A percentile compares a stretch with the other conserved stretches of the same genome.
phyloP scores from a whole-genome alignment of 495 filamentous ascomycete species.

The Jackrogersella minutella region DNA sequence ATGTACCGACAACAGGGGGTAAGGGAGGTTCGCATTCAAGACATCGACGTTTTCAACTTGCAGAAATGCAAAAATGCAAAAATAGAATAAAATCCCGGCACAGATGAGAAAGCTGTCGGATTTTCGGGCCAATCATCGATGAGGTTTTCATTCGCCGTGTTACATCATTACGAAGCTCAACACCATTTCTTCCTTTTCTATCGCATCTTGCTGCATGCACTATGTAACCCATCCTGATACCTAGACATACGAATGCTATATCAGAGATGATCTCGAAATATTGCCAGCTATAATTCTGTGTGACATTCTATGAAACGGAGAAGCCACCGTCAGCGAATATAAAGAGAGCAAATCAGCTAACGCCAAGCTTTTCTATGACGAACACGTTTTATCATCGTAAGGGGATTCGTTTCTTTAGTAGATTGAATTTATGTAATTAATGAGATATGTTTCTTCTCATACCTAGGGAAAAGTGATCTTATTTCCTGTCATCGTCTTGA shows the following conservation, averaged over 20 bases:
- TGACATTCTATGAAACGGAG: neutral
- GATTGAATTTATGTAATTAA: too few species aligned
- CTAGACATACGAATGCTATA: neutral
- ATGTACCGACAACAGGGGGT: neutral
- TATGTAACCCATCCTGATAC: constrained; percentile 1
- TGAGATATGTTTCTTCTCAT: too few species aligned
- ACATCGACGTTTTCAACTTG: constrained; percentile 22
- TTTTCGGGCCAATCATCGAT: neutral
- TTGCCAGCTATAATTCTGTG: neutral
- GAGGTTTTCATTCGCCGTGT: neutral
- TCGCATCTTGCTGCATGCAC: constrained; percentile 2
- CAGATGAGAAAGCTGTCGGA: neutral
- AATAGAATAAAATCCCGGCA: neutral
- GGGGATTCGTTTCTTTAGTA: too few species aligned
- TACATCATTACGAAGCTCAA: constrained; percentile 13
- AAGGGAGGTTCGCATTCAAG: constrained; percentile 24
- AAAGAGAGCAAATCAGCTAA: neutral
- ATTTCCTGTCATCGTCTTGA: too few species aligned
- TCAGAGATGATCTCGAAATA: neutral
- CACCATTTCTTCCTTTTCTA: neutral
- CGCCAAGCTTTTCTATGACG: neutral
- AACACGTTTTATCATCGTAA: neutral
- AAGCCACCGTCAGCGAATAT: neutral
- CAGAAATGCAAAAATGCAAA: constrained; percentile 34
- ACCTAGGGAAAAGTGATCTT: too few species aligned